These are phyloP conservation scores for Hagleromyces aurorensis DNA, from an alignment of 805 yeast species.

Conservation along the genomic window DNA sequence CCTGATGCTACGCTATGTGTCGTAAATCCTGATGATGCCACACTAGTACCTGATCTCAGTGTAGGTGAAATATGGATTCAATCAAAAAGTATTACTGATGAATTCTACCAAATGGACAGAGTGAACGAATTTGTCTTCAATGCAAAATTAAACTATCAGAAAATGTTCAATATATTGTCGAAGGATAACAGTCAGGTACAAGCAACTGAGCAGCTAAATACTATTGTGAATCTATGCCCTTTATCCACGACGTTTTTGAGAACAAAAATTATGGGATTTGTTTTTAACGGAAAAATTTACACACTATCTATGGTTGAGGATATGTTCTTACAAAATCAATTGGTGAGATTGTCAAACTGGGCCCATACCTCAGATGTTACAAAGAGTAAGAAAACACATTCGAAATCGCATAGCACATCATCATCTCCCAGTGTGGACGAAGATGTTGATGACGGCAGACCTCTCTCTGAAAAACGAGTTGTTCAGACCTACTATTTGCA, in stretches of 20 bases:
- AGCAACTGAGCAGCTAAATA: constrained; percentile 20
- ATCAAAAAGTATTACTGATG: constrained; percentile 73
- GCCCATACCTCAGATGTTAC: constrained; percentile 30
- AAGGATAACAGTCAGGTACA: constrained; percentile 4
- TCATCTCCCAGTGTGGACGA: not conserved
- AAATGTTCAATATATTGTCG: constrained; percentile 18
- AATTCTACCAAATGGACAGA: constrained; percentile 30
- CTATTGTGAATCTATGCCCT: constrained; percentile 25
- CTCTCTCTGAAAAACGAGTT: constrained; percentile 21
- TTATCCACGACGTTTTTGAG: constrained; percentile 48
- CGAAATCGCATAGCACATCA: not conserved
- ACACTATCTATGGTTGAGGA: constrained; percentile 89
- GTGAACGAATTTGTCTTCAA: constrained; percentile 32
- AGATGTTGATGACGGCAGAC: too few species aligned
- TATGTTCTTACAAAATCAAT: constrained; percentile 59
- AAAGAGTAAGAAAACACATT: constrained; percentile 9
- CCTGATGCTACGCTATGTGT: constrained; percentile 92
- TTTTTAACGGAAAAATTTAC: constrained; percentile 78
- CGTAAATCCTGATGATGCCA: constrained; percentile 86
- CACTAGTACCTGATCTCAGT: constrained; percentile 63
- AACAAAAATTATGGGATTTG: constrained; percentile 86
- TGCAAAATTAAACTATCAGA: constrained; percentile 26
- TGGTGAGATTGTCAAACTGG: constrained; percentile 30
- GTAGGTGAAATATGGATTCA: constrained; percentile 99
- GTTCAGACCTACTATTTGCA: constrained; percentile 62